Percentiles rank a stretch among this genome's conserved stretches.
phyloP scores from a whole-genome alignment of 2,329 filamentous ascomycete species.

The Colletotrichum shisoi region DNA sequence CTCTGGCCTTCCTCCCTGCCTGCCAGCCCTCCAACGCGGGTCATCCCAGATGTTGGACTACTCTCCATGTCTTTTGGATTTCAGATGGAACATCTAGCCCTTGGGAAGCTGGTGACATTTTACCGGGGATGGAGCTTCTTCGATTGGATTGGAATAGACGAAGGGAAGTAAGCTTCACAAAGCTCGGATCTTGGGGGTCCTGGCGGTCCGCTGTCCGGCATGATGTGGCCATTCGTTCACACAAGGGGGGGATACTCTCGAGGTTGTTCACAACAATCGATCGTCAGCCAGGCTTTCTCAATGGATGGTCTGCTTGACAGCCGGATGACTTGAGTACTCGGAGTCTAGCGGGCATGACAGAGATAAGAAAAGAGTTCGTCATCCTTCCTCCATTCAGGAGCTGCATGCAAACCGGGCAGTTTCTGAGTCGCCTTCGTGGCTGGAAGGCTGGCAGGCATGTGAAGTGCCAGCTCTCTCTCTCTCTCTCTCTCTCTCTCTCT shows the following conservation, averaged over 20 bases:
- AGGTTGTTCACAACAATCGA: not conserved
- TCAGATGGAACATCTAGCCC: conserved; percentile 13
- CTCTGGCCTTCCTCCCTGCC: not conserved
- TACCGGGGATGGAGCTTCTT: not conserved
- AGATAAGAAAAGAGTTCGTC: too few species aligned
- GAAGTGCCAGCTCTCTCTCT: not conserved
- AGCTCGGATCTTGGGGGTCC: not conserved
- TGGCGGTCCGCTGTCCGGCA: not conserved
- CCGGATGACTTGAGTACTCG: not conserved
- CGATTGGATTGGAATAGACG: not conserved
- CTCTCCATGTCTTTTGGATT: not conserved
- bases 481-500: too few species aligned
- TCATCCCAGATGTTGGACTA: not conserved
- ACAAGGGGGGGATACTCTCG: not conserved
- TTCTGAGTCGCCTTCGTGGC: not conserved
- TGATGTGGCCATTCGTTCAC: not conserved
- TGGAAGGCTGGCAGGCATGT: conserved; percentile 11
- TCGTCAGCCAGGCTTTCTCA: not conserved
- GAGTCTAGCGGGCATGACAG: too few species aligned
- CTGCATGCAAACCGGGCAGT: not conserved
- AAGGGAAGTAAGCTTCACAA: not conserved
- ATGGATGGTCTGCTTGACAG: not conserved
- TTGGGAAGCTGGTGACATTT: not conserved
- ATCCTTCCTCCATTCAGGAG: not conserved
- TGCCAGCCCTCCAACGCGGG: not conserved